These are phyloP conservation scores for Hydnum rufescens DNA, from an alignment of 768 basidiomycete genomes.

Conservation along the genomic window DNA sequence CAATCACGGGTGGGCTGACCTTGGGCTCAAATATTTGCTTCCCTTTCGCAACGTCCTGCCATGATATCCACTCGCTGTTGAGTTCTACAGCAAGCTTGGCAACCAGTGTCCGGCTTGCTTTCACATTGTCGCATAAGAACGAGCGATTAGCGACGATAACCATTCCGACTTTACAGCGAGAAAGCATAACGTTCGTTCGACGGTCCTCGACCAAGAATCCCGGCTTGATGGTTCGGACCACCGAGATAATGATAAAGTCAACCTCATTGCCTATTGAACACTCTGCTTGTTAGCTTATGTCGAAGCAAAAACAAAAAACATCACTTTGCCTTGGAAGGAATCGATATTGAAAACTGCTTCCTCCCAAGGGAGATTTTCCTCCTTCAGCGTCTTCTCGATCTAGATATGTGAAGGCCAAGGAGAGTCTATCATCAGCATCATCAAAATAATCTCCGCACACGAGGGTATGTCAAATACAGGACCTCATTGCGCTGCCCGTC, in stretches of 20 bases:
- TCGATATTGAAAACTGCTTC: slow-evolving; percentile 55
- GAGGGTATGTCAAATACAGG: not conserved
- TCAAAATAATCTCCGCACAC: too few species aligned
- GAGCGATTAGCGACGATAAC: slow-evolving; percentile 42
- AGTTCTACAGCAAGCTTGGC: not conserved
- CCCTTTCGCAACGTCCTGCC: not conserved
- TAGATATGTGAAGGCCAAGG: not conserved
- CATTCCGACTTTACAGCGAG: slow-evolving; percentile 61
- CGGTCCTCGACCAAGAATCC: slow-evolving; percentile 49
- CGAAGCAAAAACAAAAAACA: not conserved
- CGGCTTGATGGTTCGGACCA: slow-evolving; percentile 39
- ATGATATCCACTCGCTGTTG: not conserved
- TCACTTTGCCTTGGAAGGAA: slow-evolving; percentile 37
- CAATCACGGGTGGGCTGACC: not conserved
- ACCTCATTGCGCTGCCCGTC: slow-evolving; percentile 38
- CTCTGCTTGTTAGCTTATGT: too few species aligned
- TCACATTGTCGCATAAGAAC: slow-evolving; percentile 38
- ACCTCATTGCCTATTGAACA: slow-evolving; percentile 52
- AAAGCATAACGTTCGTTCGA: slow-evolving; percentile 77
- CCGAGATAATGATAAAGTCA: slow-evolving; percentile 51
- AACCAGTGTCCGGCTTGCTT: slow-evolving; percentile 1
- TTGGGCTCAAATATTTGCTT: not conserved
- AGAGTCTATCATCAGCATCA: not conserved
- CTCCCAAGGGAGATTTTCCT: slow-evolving; percentile 29
- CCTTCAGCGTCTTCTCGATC: slow-evolving; percentile 38